Base-by-base conservation (phyloP, 306 rosid genomes). In the Sicyos baderoa region DNA sequence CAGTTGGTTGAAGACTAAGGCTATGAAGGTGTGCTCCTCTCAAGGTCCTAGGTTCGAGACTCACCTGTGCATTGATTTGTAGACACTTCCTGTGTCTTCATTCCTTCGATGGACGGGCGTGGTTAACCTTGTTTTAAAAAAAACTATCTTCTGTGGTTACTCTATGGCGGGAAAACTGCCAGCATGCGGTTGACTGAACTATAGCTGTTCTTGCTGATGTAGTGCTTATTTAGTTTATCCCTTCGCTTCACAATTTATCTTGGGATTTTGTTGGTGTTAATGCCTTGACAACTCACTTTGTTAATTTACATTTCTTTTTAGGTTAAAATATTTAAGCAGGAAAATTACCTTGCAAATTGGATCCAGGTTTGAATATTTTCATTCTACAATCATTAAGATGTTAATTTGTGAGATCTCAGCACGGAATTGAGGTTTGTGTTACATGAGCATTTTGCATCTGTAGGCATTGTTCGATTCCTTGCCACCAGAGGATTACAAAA, bases 311-410 rank as follows among this genome's bases (percentile, higher is more conserved):
- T 49, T 55, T 59, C 73, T 80, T 79, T 86, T 79, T 69, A 88
- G 99, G 99, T 85, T 90, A 90, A 94, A 78, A 86, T 88, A 72
- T 94, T 94, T 77, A 79, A 9, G 84, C 80, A 94, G 77, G 97
- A 88, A 66, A 94, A 90, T 75, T 94, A 94, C 90, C 96, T 94
- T 10, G 96, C 84, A 45, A 94, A 94, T 78, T 94, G 99, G 99
- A 94, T 90, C 68, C 99, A 90, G 97, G 99, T 90, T 72, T 63
- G 86, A 27, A 49, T 59, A 51, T 55, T 78, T 67, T 18, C 73
- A 29, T 35, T 11, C 67, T 75, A 0, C 0, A 48, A 47, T 50
- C 1, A n/a, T 48, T 54, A 7, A 40, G 1, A 48, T 54, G 13
- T 61, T 59, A 40, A 15, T 49, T 16, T 63, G 14, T 23, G 72